A percentile compares a stretch with the other conserved stretches of the same genome.
phyloP scores from a whole-genome alignment of 352 stramenopile genomes.

The Phytopythium sindhum region DNA sequence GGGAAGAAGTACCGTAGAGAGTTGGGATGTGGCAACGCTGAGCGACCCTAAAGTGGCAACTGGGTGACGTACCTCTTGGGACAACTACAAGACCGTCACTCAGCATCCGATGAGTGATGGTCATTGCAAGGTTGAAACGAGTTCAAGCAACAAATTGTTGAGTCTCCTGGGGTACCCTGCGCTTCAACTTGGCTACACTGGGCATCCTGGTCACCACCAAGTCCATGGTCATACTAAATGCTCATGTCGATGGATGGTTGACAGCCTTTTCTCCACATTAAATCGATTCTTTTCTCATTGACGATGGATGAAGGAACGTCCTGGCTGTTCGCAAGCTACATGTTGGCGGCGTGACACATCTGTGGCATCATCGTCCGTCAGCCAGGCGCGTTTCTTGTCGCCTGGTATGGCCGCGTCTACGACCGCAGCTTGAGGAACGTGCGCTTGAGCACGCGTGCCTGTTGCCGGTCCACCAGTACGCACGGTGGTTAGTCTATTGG shows the following conservation, averaged over 20 bases:
- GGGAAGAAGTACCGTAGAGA: background rate
- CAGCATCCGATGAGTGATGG: background rate
- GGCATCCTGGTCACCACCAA: background rate
- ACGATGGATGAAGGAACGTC: background rate
- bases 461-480: background rate
- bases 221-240: no score
- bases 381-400: background rate
- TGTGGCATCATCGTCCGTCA: no score
- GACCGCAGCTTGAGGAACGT: conserved; percentile 92
- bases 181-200: background rate
- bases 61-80: background rate
- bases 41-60: background rate
- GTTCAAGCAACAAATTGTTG: background rate
- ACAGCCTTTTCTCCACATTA: no score
- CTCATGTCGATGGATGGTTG: no score
- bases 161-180: background rate
- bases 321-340: no score
- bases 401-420: conserved; percentile 13
- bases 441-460: conserved; percentile 90
- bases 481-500: background rate
- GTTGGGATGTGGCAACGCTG: background rate
- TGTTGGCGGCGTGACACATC: no score
- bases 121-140: background rate
- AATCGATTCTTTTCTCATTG: background rate
- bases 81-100: background rate